Base-by-base conservation (phyloP, 164 flowering plant species). In the Aristolochia californica region DNA sequence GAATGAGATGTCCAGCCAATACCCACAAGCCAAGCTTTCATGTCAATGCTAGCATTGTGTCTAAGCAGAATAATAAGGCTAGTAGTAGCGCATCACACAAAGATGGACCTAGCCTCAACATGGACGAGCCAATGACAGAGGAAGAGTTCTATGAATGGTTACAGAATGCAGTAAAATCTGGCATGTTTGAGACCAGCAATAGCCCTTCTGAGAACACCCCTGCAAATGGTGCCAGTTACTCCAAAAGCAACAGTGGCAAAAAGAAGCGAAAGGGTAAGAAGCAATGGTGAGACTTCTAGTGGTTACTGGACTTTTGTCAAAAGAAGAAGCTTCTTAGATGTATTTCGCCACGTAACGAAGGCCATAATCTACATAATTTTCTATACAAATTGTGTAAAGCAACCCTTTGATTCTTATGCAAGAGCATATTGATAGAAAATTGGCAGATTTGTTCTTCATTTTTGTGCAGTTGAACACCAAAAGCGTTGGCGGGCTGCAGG, bases 11-110 rank as follows among this genome's bases (percentile, higher is more conserved):
- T 59, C 83, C 88, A 26, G 80, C 83, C 44, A 93, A 90, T 72
- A 76, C 84, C 38, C 97, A 93, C 82, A 89, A 84, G 65, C 95
- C 99, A 44, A 90, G 84, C 66, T 93, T 93, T 63, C 97, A 90
- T 61, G 99, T 87, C 30, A 93, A 87, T 75, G 85, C 95, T n/a
- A 89, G 77, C 62, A 57, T 86, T 9, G 76, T 76, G 23, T 74
- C 85, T 16, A 91, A 83, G 75, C 83, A 80, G 34, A 61, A 49
- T 58, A 48, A 59, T 28, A 64, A 73, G 38, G 77, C 74, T 53
- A 88, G 81, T 64, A 53, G 74, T 5, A 67, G 72, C 58, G 67
- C 88, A 4, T 83, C 81, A 43, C 87, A 75, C 59, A 73, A 74
- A 58, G 72, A 80, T 26, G 76, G 77, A 60, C 80, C n/a, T n/a